Percentiles rank a stretch among this genome's conserved stretches.
These are phyloP conservation scores for Coniochaeta sp. DNA, from an alignment of 2,329 filamentous ascomycete species.

Conservation along the genomic window DNA sequence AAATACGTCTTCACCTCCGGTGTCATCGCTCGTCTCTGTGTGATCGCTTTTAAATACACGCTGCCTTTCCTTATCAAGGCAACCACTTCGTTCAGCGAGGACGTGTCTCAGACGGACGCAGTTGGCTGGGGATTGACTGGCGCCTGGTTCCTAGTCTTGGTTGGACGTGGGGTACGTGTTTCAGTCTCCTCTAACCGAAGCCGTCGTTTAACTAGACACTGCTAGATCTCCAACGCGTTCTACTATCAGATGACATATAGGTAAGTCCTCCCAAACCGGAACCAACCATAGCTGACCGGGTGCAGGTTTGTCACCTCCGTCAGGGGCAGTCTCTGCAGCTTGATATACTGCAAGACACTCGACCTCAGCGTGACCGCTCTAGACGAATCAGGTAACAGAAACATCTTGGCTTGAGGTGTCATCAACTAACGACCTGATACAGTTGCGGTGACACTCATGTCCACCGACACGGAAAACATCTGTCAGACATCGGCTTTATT, in stretches of 20 bases:
- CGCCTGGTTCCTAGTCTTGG: constrained; percentile 6
- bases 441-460: constrained; percentile 20
- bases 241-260: constrained; percentile 8
- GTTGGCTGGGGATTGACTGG: constrained; percentile 5
- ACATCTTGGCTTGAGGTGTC: too few species aligned
- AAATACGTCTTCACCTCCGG: constrained; percentile 8
- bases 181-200: background rate
- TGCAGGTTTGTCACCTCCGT: constrained; percentile 6
- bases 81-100: constrained; percentile 4
- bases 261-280: too few species aligned
- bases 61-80: constrained; percentile 5
- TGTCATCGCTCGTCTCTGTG: constrained; percentile 1
- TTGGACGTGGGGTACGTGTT: constrained; percentile 1
- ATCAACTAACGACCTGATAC: too few species aligned
- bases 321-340: constrained; percentile 16
- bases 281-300: too few species aligned
- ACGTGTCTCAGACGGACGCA: constrained; percentile 4
- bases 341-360: constrained; percentile 20
- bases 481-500: constrained; percentile 1
- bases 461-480: constrained; percentile 12
- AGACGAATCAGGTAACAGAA: constrained; percentile 13
- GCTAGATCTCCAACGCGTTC: constrained; percentile 4
- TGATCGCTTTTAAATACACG: constrained; percentile 5
- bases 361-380: constrained; percentile 15
- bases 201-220: background rate